Evolutionary conservation across 1,284 basidiomycete species (phyloP).

Genomic region (Cutaneotrichosporon cavernicola): DNA sequence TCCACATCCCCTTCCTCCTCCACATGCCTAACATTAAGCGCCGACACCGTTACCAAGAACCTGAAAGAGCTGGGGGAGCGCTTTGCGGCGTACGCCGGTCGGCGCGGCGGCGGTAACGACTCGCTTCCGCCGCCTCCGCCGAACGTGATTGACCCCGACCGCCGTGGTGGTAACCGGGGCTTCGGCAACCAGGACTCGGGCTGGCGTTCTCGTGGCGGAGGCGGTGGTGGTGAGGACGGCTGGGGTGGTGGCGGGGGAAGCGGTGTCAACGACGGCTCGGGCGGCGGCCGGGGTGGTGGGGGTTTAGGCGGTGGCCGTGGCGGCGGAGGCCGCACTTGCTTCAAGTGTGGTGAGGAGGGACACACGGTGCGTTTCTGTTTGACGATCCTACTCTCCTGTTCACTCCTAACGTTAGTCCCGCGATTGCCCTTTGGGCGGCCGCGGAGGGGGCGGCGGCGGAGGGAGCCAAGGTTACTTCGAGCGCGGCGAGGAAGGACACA

Average conservation of each 20-base stretch:
- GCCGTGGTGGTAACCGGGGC: neutral
- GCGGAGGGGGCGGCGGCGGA: slow-evolving; percentile 13
- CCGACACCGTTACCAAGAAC: neutral
- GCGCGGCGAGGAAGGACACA: neutral
- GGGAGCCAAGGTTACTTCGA: neutral
- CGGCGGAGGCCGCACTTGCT: neutral
- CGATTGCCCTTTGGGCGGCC: neutral
- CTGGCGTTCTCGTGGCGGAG: neutral
- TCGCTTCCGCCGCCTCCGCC: no score
- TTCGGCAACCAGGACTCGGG: slow-evolving; percentile 1
- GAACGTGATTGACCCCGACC: no score
- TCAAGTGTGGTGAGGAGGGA: neutral
- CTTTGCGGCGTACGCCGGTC: neutral
- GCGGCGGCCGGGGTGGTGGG: neutral
- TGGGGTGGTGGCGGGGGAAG: neutral
- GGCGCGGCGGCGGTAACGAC: neutral
- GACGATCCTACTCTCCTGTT: neutral
- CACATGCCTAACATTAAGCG: neutral
- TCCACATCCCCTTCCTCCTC: neutral
- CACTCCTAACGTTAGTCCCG: neutral
- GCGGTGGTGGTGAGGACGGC: neutral
- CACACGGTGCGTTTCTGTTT: no score
- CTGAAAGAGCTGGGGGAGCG: slow-evolving; percentile 12
- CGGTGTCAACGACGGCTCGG: slow-evolving; percentile 14
- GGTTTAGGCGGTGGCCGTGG: neutral